phyloP scores from a whole-genome alignment of 495 filamentous ascomycete genomes.

The Talaromyces borbonicus region DNA sequence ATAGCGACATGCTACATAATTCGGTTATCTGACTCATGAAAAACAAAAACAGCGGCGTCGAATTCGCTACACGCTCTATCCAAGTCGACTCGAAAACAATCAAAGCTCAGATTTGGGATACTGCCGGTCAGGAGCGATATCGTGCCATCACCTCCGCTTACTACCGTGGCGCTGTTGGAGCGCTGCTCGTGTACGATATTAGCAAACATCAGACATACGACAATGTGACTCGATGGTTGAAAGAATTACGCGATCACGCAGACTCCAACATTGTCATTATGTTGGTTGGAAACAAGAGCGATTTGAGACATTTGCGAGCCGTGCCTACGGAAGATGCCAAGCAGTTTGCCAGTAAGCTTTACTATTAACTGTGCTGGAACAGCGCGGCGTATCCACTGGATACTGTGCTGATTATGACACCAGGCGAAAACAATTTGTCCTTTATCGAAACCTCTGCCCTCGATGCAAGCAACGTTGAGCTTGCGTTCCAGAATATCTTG shows the following conservation, averaged over 20 bases:
- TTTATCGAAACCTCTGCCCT: slow-evolving; percentile 99
- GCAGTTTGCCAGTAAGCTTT: slow-evolving; percentile 81
- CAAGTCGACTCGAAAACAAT: slow-evolving; percentile 99
- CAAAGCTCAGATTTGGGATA: slow-evolving; percentile 99
- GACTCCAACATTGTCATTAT: slow-evolving; percentile 99
- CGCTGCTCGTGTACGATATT: slow-evolving; percentile 97
- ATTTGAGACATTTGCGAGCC: slow-evolving; percentile 95
- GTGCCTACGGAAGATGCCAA: slow-evolving; percentile 98
- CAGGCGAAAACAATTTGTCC: slow-evolving; percentile 89
- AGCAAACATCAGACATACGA: slow-evolving; percentile 99
- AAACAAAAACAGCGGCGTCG: slow-evolving; percentile 55
- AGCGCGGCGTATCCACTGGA: too few species aligned
- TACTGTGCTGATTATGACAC: too few species aligned
- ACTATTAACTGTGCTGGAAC: too few species aligned
- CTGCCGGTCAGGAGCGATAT: slow-evolving; percentile 97
- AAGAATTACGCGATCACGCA: slow-evolving; percentile 95
- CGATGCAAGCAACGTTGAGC: slow-evolving; percentile 97
- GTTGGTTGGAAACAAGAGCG: slow-evolving; percentile 99
- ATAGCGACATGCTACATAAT: too few species aligned
- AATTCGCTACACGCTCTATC: slow-evolving; percentile 97
- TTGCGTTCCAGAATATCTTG: slow-evolving; percentile 98
- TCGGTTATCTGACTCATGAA: too few species aligned
- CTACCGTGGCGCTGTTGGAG: slow-evolving; percentile 95
- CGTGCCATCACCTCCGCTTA: slow-evolving; percentile 98
- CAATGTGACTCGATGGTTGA: slow-evolving; percentile 98